These are phyloP conservation scores for Carallia pectinifolia DNA, from an alignment of 345 rosid species.

Conservation along the genomic window DNA sequence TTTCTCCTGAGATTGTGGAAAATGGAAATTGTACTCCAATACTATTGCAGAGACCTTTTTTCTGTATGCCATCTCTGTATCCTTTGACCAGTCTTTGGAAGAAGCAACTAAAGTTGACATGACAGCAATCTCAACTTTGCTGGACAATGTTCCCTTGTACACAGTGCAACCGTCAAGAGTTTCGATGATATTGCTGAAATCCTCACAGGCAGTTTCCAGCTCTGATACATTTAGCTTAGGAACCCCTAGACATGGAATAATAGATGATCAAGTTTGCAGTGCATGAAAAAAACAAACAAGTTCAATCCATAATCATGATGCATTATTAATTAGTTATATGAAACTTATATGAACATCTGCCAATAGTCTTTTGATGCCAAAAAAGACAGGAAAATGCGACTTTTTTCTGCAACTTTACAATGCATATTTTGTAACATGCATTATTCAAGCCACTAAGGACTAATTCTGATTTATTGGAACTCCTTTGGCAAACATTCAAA, in stretches of 20 bases:
- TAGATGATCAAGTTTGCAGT: neutral
- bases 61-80: constrained; percentile 60
- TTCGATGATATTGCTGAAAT: constrained; percentile 87
- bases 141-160: constrained; percentile 94
- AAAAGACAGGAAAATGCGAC: too few species aligned
- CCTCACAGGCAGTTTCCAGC: constrained; percentile 96
- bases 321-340: neutral
- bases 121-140: constrained; percentile 96
- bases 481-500: too few species aligned
- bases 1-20: neutral
- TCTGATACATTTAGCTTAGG: constrained; percentile 85
- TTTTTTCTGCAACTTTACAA: too few species aligned
- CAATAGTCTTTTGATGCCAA: too few species aligned
- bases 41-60: constrained; percentile 47
- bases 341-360: too few species aligned
- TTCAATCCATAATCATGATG: neutral
- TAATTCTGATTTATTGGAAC: too few species aligned
- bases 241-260: constrained; percentile 53
- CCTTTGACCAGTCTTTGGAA: constrained; percentile 63
- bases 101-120: constrained; percentile 47
- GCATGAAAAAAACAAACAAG: neutral
- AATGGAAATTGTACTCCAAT: neutral
- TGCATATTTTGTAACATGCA: too few species aligned
- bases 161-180: constrained; percentile 50
- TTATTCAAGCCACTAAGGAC: too few species aligned